Base-by-base conservation (phyloP, 768 basidiomycete genomes). In the Naganishia friedmannii region DNA sequence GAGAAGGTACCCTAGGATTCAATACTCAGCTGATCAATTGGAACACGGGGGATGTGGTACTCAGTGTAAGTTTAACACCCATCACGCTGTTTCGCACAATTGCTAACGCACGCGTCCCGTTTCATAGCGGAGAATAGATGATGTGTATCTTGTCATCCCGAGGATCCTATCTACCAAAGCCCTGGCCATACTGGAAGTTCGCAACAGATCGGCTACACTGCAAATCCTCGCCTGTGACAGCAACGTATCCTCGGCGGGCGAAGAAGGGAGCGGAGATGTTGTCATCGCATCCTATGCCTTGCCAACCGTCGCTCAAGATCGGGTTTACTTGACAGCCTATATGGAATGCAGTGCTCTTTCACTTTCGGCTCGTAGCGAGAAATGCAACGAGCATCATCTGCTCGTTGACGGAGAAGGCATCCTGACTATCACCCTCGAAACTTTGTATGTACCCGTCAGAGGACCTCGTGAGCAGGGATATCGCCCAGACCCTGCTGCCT, bases 311-410 rank as follows among this genome's bases (percentile, higher is more conserved):
- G 60, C 39, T 19, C 23, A 12, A 42, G 39, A 63, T 46, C 21
- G 60, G n/a, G 39, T 63, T 42, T 63, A 63, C 60, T 42, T 63
- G n/a, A 45, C 60, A 28, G 60, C 23, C 37, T 42, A 46, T 46
- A 63, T 63, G n/a, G 60, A 63, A 42, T 63, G 60, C 28, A 63
- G 60, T 29, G 34, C 60, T 2, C n/a, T 29, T 3, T 63, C 60
- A 10, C 19, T 63, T 13, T 63, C 60, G 2, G 60, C 60, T 15
- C 60, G 42, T 17, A 28, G 3, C 17, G n/a, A 12, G 3, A 63
- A 9, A 1, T 12, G 3, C 1, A 26, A 26, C 26, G 60, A 10
- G 23, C 39, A 63, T 37, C 39, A 63, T 45, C n/a, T 63, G 21
- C 60, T 63, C 15, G 23, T 23, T 21, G 60, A 63, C n/a, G 60